Conservation (phyloP, 179 eudicot species). For the Pouteria campechiana region DNA sequence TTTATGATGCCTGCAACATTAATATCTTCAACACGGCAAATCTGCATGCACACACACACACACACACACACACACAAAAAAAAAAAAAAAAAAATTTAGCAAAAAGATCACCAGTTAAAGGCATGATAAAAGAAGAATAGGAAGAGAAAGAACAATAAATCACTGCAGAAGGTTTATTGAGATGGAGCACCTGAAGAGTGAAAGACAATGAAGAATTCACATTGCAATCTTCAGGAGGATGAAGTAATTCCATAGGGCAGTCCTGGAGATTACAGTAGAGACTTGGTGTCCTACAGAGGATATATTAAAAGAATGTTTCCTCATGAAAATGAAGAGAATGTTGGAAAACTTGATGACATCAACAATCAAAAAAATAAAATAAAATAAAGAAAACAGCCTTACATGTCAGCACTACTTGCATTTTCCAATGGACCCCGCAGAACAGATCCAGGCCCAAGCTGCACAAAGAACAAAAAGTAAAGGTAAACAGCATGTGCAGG, state of each 20-base stretch:
- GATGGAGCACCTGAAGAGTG: conserved; percentile 67
- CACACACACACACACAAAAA: too few relatives aligned
- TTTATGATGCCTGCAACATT: conserved; percentile 54
- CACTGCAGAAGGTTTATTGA: too few relatives aligned
- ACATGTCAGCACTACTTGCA: conserved; percentile 45
- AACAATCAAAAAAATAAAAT: neutral
- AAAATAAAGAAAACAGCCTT: conserved; percentile 12
- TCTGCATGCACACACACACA: conserved; percentile 26
- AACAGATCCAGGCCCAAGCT: conserved; percentile 90
- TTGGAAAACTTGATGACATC: too few relatives aligned
- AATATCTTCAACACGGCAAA: conserved; percentile 91
- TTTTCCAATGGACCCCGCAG: conserved; percentile 79
- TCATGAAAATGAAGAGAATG: too few relatives aligned
- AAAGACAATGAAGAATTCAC: conserved; percentile 82
- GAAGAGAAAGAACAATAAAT: too few relatives aligned
- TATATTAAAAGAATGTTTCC: conserved; percentile 5
- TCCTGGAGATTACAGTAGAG: conserved; percentile 63
- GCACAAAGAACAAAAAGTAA: conserved; percentile 11
- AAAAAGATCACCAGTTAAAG: too few relatives aligned
- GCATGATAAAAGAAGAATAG: too few relatives aligned
- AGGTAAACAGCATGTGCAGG: neutral
- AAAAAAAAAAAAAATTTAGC: too few relatives aligned
- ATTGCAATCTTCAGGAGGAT: conserved; percentile 96
- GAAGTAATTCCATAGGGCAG: conserved; percentile 81
- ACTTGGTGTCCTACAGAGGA: conserved; percentile 52